phyloP scores from a whole-genome alignment of 768 basidiomycete genomes.

The Mycena maculata region DNA sequence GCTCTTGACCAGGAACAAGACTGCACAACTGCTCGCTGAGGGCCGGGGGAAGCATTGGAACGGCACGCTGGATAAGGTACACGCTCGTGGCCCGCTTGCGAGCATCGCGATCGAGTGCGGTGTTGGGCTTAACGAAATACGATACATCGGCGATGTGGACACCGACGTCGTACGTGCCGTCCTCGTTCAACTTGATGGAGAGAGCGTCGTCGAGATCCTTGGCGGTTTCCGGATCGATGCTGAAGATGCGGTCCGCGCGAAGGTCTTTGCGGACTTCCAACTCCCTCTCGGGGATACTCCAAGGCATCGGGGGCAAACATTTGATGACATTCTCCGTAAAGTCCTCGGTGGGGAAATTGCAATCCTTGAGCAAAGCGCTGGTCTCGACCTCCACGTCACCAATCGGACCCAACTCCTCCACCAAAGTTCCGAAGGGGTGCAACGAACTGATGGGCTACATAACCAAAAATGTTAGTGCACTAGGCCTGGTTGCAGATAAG shows the following conservation, averaged over 20 bases:
- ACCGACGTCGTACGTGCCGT: slow-evolving; percentile 92
- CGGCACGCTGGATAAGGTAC: slow-evolving; percentile 94
- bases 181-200: slow-evolving; percentile 88
- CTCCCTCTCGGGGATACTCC: slow-evolving; percentile 94
- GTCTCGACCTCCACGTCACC: slow-evolving; percentile 99
- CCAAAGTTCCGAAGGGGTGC: slow-evolving; percentile 98
- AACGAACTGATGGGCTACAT: slow-evolving; percentile 90
- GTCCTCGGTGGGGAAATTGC: slow-evolving; percentile 98
- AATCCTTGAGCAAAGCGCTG: slow-evolving; percentile 96
- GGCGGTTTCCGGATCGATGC: slow-evolving; percentile 90
- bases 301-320: slow-evolving; percentile 95
- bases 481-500: slow-evolving; percentile 9
- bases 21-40: slow-evolving; percentile 95
- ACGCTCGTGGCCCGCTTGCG: slow-evolving; percentile 97
- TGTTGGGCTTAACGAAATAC: slow-evolving; percentile 93
- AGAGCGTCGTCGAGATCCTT: slow-evolving; percentile 97
- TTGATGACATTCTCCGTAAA: slow-evolving; percentile 96
- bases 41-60: slow-evolving; percentile 97
- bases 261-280: slow-evolving; percentile 90
- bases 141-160: slow-evolving; percentile 98
- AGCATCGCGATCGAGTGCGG: slow-evolving; percentile 97
- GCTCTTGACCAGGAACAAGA: slow-evolving; percentile 87
- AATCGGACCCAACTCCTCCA: slow-evolving; percentile 97
- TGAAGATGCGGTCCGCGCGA: slow-evolving; percentile 87
- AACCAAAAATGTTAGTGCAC: slow-evolving; percentile 36